Evolutionary conservation across 805 yeast genomes (phyloP), one percentile per base, ranked within the genome.

Genomic region (Wickerhamiella hasegawae): DNA sequence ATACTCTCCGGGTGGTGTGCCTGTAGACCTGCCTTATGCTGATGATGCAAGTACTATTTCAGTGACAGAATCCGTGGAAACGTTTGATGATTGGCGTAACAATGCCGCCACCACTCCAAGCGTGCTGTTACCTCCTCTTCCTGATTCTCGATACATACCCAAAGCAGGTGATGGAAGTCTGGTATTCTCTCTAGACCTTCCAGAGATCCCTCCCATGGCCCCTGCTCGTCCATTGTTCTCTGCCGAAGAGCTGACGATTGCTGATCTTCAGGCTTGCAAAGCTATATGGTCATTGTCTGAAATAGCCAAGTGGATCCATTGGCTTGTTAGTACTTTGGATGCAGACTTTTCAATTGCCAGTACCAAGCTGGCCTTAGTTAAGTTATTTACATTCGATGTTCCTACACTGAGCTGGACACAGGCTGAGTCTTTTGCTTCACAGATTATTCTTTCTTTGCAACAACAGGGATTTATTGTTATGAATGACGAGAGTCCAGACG

Each of bases 391-490:
- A 18, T 46, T 28, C 22, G 39, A 44, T 9, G 35, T 53, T 12
- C 52, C 57, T 1, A 48, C 46, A 4, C 43, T 58, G 11, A 45
- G 44, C 31, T 51, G 54, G 51, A 37, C 45, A 5, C 39, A 40
- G 15, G 54, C 60, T 1, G 59, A 55, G 31, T 34, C 44, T 4
- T 19, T 46, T 5, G 59, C 63, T 1, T 27, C 26, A 3, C 42
- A 42, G 14, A 53, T 44, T 16, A 28, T 56, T 18, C 31, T 38
- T 10, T 44, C 58, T 4, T 37, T 57, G 17, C 20, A 26, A 12
- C 22, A 18, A 9, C 47, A 46, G 25, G 46, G 47, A 2, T 48
- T 53, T 26, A 33, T 53, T 12, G 35, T 25, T n/a, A 28, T 33
- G 32, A 45, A n/a, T n/a, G n/a, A n/a, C n/a, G n/a, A 40, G 5